Evolutionary conservation across 2,329 filamentous ascomycete genomes (phyloP), one percentile per base, ranked within the genome.

Genomic region (Ceratocystis variospora): DNA sequence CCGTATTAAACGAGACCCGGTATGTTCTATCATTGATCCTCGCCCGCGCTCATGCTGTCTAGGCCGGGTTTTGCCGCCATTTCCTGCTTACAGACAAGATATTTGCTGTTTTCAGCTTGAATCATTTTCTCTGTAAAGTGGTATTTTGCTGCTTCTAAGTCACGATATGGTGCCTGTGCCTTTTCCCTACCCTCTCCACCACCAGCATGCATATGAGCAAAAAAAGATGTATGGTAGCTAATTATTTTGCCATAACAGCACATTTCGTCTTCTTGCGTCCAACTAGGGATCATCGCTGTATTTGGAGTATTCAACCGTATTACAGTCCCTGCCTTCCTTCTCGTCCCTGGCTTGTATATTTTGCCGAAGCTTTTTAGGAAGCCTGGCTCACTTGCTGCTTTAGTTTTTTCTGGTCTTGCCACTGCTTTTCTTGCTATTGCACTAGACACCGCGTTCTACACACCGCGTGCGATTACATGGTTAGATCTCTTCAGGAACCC

Each of bases 291-390:
- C 68, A 84, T 96, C 65, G 81, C 84, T 64, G 87, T 96, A 15
- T 88, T 94, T 72, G 94, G 94, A 62, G 78, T 93, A 67, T 99
- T 99, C 77, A 99, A 97, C 76, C 86, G 94, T 70, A 96, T 97
- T 72, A 99, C 94, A 8, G 97, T 97, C 75, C 93, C 93, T 59
- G 93, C 92, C 15, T 99, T 96, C 74, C 77, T 99, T 69, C 75
- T 96, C 67, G 84, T 96, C 73, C 93, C 94, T 64, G 87, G 87
- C 45, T 78, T 96, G 73, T 87, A 86, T 73, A 80, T 99, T 73
- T 79, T 97, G 74, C 90, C 90, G 70, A 88, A 96, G 78, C 94
- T 96, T 73, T 77, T 83, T 74, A 85, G 86, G 75, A 93, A 87
- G 89, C 84, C 83, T 68, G 73, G 80, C 53, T 82, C 84, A 65